Evolutionary conservation across 495 filamentous ascomycete species (phyloP), one percentile per base, ranked within the genome.

Genomic region (Podospora didyma): DNA sequence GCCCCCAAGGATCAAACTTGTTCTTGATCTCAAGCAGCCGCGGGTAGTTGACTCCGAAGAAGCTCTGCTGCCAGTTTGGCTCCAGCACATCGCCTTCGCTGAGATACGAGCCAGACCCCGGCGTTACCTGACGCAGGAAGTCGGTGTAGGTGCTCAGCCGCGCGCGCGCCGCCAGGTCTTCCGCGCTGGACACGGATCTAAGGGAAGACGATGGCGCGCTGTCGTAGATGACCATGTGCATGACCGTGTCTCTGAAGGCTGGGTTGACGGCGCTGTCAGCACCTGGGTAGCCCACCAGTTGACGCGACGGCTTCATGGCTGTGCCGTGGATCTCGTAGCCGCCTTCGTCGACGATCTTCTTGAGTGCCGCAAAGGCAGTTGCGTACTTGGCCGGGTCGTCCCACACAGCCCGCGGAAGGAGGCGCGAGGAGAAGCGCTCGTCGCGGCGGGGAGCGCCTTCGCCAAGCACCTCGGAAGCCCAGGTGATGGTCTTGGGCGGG

Each of bases 21-120:
- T 75, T 65, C 77, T 86, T 85, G 41, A 86, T 57, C 46, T 63
- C 47, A 6, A 74, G 64, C 51, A 86, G 66, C 9, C 75, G 68
- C 2, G 56, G 61, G 59, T 87, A 87, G 41, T 82, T 71, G 14
- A n/a, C 45, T 0, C 83, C 83, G 52, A 78, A 86, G 66, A 84
- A 86, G 3, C 73, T 65, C 67, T 78, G 66, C 69, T 86, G 78
- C 71, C 79, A 86, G 56, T 84, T 61, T 0, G 83, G 82, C 69
- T 86, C 81, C 20, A 73, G 65, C 35, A 78, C 71, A 61, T 85
- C 79, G 2, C 66, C 76, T 63, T 82, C 79, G 48, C 73, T 75
- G 56, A 79, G 52, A 61, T 80, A 81, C 7, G 73, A 59, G 3
- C 77, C 79, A 1, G 66, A 61, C 0, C 69, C 69, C 0, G 73